Percentiles rank a stretch among this genome's conserved stretches.
Evolutionary conservation across 2,329 filamentous ascomycete species (phyloP).

Genomic region (Alternaria sp.): DNA sequence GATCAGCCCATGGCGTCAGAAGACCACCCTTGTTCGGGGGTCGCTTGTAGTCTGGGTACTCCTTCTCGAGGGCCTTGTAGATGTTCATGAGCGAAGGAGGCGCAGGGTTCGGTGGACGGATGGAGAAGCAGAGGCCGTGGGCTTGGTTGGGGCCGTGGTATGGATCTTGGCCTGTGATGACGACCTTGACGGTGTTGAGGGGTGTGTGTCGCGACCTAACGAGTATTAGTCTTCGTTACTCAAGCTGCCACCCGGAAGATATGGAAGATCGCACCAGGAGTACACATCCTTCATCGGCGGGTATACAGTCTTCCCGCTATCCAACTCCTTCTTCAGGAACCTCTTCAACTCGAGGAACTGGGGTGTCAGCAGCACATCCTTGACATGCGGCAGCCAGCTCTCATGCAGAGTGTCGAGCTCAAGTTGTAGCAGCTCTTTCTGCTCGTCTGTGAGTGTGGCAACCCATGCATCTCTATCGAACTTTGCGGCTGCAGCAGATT

Average conservation of each 20-base stretch:
- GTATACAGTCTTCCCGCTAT: conserved; percentile 78
- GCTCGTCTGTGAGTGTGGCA: conserved; percentile 77
- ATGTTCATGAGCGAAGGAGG: conserved; percentile 94
- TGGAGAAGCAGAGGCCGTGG: conserved; percentile 94
- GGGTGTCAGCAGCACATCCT: conserved; percentile 79
- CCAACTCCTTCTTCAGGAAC: conserved; percentile 81
- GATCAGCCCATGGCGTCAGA: conserved; percentile 91
- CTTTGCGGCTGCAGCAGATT: conserved; percentile 41
- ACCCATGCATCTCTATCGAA: conserved; percentile 95
- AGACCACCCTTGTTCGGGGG: conserved; percentile 82
- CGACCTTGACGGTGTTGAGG: conserved; percentile 84
- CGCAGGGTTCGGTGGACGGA: conserved; percentile 84
- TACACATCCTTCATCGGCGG: conserved; percentile 90
- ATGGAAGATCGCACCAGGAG: conserved; percentile 72
- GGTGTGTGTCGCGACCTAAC: conserved; percentile 91
- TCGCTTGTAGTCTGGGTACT: conserved; percentile 79
- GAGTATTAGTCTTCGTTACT: conserved; percentile 4
- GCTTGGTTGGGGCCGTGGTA: conserved; percentile 97
- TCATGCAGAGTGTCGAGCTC: conserved; percentile 93
- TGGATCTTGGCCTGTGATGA: conserved; percentile 94
- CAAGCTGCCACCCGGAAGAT: neutral
- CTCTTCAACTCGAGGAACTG: conserved; percentile 88
- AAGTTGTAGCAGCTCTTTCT: conserved; percentile 79
- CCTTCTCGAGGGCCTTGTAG: conserved; percentile 84
- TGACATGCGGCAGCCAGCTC: conserved; percentile 87